These are phyloP conservation scores for Kentomonas sorsogonicus DNA, from an alignment of 208 protist species.

Conservation along the genomic window DNA sequence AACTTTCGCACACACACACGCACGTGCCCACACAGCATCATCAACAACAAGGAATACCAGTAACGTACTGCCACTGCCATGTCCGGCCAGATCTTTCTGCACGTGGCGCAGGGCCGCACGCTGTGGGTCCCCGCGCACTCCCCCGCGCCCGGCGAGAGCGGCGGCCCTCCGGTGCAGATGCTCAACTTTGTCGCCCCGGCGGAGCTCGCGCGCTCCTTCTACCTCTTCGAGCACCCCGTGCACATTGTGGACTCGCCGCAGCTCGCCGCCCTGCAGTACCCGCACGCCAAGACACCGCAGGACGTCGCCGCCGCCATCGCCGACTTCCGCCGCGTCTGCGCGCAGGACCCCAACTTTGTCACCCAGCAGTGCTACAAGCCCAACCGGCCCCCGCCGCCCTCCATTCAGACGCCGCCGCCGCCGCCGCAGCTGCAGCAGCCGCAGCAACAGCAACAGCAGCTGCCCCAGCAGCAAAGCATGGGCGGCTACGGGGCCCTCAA, in stretches of 20 bases:
- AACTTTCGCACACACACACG: no score
- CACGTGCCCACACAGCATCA: not conserved
- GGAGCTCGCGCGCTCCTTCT: slow-evolving; percentile 77
- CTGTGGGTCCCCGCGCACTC: slow-evolving; percentile 84
- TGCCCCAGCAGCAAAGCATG: slow-evolving; percentile 11
- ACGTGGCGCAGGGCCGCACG: slow-evolving; percentile 64
- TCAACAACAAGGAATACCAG: slow-evolving; percentile 5
- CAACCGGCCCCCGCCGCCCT: slow-evolving; percentile 19
- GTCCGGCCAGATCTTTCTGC: slow-evolving; percentile 67
- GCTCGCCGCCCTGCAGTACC: slow-evolving; percentile 38
- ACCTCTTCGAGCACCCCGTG: slow-evolving; percentile 80
- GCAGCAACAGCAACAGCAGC: slow-evolving; percentile 2
- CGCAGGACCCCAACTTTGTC: slow-evolving; percentile 52
- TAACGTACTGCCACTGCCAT: slow-evolving; percentile 1
- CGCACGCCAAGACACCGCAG: slow-evolving; percentile 63
- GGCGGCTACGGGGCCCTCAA: slow-evolving; percentile 13
- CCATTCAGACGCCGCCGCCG: not conserved
- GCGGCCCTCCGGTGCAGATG: slow-evolving; percentile 44
- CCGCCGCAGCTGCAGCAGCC: slow-evolving; percentile 17
- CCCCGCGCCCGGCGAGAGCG: slow-evolving; percentile 38
- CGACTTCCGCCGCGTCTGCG: slow-evolving; percentile 70
- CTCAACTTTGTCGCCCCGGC: slow-evolving; percentile 56
- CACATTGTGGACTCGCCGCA: slow-evolving; percentile 52
- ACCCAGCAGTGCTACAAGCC: slow-evolving; percentile 72
- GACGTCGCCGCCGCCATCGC: slow-evolving; percentile 72